These are phyloP conservation scores for Botrytis pseudocinerea DNA, from an alignment of 2,329 filamentous ascomycete genomes.

Conservation along the genomic window DNA sequence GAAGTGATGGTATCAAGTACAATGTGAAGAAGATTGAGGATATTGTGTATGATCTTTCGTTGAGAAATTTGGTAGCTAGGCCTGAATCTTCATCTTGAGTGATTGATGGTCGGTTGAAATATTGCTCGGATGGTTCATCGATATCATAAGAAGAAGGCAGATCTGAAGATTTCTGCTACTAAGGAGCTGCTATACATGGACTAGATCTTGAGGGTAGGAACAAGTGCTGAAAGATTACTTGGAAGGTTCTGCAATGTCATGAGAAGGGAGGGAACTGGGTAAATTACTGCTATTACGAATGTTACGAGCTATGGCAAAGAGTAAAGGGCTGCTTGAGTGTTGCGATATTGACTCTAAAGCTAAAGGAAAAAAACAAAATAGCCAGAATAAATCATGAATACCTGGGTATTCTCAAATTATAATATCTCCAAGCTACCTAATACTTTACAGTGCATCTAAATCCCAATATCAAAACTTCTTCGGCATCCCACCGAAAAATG, in stretches of 20 bases:
- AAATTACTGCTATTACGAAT: background rate
- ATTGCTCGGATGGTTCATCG: background rate
- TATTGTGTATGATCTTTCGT: conserved; percentile 90
- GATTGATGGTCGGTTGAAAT: background rate
- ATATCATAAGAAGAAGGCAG: background rate
- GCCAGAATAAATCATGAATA: background rate
- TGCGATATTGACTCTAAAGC: background rate
- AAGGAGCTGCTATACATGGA: background rate
- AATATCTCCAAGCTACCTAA: background rate
- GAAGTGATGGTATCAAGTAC: conserved; percentile 94
- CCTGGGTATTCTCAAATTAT: background rate
- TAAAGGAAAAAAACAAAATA: background rate
- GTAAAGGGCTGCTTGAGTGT: background rate
- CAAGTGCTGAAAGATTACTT: background rate
- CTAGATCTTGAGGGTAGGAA: background rate
- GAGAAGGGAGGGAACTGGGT: background rate
- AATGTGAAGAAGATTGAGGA: conserved; percentile 97
- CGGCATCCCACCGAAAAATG: conserved; percentile 7
- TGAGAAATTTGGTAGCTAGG: conserved; percentile 74
- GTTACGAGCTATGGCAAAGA: background rate
- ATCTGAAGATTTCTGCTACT: background rate
- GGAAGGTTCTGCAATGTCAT: background rate
- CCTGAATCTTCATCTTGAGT: conserved; percentile 22
- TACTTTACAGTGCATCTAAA: background rate
- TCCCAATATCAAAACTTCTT: conserved; percentile 10